Evolutionary conservation across 805 yeast species (phyloP), one percentile per base, ranked within the genome.

Genomic region (Yarrowia sp.): DNA sequence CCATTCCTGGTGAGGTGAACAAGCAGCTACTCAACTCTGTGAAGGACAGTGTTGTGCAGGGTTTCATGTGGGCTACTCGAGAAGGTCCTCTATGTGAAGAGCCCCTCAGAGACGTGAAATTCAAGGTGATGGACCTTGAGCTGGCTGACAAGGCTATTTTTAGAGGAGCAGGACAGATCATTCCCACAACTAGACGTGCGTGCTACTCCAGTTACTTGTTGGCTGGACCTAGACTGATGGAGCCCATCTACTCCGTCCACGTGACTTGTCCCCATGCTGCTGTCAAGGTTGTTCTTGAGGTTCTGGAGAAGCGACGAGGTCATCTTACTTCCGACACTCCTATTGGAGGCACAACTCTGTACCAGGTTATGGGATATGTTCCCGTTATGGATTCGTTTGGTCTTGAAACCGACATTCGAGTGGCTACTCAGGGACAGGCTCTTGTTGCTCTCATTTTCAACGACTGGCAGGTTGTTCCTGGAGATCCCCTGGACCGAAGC

Each of bases 1-100:
- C 96, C 0, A 71, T 92, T 2, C 81, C 86, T 0, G 85, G 80
- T 30, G 95, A 89, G 65, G 86, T 87, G 1, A 89, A 90, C 70
- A 85, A 85, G 71, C 75, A 76, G 26, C 62, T 76, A 11, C 70
- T 89, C 35, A 66, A 70, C 1, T 62, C 76, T 0, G 78, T 82
- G 30, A 86, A 83, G 67, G 85, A 83, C 7, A 78, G 84, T 1
- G 81, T 92, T 1, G 76, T 78, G 1, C 87, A 86, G 68, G 99
- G 98, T 0, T 95, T 93, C 76, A 81, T 83, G 70, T 89, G 96
- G 95, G 87, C 88, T 2, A 80, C 83, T 0, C 80, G 84, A 65
- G 96, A 90, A 70, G 99, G 99, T 0, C 99, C 99, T 0, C 77
- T 95, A n/a, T 85, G 96, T 67, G 96, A 89, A 67, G 97, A 91